Base-by-base conservation (phyloP, 257 asterid species). In the Solanum pimpinellifolium region DNA sequence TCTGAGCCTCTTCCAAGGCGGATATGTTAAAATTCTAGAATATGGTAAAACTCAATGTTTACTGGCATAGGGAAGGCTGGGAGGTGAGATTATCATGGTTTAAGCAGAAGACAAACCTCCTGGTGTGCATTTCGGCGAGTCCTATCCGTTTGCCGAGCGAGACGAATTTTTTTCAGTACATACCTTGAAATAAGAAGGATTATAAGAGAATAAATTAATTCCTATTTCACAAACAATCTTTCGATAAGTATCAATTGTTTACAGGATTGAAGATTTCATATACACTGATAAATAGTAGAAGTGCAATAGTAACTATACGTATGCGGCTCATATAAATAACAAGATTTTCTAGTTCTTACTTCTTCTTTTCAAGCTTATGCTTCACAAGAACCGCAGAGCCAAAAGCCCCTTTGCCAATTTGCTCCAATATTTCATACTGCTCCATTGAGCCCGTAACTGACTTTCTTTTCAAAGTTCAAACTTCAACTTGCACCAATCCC, bases 51-150 rank as follows among this genome's bases (percentile, higher is more conserved):
- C 29, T 18, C 68, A 80, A 80, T 4, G 44, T 47, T 77, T 42
- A 9, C 62, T 80, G 29, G 66, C 66, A 80, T 29, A 16, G 25
- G 10, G 42, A 80, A 80, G 27, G 42, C 65, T 20, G 11, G 27
- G 44, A 80, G 31, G 69, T 80, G 69, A 52, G 44, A 80, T 49
- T 44, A 80, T 29, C 25, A 47, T 8, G 47, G 41, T 68, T 75
- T 7, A 49, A 81, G 78, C 37, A 11, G 52, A 88, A 41, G 35
- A 91, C 91, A 83, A 87, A 96, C 99, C 99, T 96, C 99, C 88
- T 94, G 99, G 91, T 96, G 98, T 62, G 99, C 99, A 90, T 96
- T 93, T 89, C 99, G 93, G 41, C 98, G 98, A 25, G 99, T 96
- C 93, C 99, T 92, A 70, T 92, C 95, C 69, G 99, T 95, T 91